Evolutionary conservation across 441 rosid genomes (phyloP).

Genomic region (Aleurites moluccanus): DNA sequence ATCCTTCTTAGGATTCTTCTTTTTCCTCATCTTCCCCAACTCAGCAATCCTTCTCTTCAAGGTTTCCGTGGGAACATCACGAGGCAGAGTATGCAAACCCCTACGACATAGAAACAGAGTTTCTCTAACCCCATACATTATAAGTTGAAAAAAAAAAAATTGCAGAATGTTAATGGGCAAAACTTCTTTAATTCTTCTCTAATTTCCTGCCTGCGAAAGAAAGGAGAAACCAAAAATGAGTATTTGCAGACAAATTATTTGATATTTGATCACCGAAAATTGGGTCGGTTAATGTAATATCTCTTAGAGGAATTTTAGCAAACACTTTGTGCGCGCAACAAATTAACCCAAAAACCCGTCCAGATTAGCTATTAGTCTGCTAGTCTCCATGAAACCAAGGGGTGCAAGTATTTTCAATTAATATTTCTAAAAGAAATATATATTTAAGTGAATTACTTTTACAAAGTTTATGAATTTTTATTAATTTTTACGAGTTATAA

Average conservation of each 20-base stretch:
- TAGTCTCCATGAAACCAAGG: too few relatives aligned
- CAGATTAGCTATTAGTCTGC: not conserved
- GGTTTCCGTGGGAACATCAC: conserved; percentile 56
- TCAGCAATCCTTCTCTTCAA: conserved; percentile 57
- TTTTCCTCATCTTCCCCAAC: conserved; percentile 54
- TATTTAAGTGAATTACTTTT: too few relatives aligned
- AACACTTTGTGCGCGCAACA: not conserved
- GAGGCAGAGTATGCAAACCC: conserved; percentile 42
- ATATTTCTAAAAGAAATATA: too few relatives aligned
- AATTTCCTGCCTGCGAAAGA: not conserved
- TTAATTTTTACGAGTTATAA: too few relatives aligned
- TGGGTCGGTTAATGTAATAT: not conserved
- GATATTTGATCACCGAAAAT: not conserved
- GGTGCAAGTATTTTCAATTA: too few relatives aligned
- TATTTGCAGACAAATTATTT: too few relatives aligned
- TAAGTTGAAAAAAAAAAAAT: not conserved
- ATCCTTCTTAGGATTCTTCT: conserved; percentile 49
- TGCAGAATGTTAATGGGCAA: not conserved
- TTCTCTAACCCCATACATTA: conserved; percentile 43
- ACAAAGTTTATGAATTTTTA: too few relatives aligned
- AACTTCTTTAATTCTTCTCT: not conserved
- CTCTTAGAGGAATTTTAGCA: not conserved
- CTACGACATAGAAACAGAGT: conserved; percentile 31
- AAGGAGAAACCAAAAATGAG: not conserved
- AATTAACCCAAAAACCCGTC: not conserved